Conservation (phyloP, 176 grass and related monocot genomes). For the Bolboschoenus planiculmis region DNA sequence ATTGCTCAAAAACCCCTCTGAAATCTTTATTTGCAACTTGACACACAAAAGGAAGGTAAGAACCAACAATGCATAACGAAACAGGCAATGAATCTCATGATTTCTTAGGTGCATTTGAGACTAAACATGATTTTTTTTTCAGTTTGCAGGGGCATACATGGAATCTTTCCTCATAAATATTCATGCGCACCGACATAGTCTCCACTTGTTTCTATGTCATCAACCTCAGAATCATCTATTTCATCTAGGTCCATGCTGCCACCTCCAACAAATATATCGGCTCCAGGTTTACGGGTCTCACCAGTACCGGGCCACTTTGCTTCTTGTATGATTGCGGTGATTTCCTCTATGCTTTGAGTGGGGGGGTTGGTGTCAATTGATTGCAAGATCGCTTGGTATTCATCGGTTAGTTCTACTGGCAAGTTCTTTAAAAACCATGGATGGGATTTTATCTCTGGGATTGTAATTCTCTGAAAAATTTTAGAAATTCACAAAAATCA, state of each 20-base stretch:
- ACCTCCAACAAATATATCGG: conserved; percentile 30
- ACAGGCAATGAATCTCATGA: neutral
- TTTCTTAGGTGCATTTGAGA: neutral
- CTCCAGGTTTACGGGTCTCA: conserved; percentile 39
- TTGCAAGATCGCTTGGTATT: conserved; percentile 48
- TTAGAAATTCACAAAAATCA: neutral
- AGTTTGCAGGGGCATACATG: conserved; percentile 57
- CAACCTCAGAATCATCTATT: conserved; percentile 52
- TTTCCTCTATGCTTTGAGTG: conserved; percentile 60
- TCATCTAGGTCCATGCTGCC: conserved; percentile 89
- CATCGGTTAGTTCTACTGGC: conserved; percentile 85
- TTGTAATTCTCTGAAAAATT: conserved; percentile 65
- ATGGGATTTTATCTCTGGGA: conserved; percentile 94
- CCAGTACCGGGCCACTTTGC: conserved; percentile 36
- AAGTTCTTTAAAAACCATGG: conserved; percentile 98
- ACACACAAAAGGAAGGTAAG: neutral
- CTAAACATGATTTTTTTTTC: neutral
- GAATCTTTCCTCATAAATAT: conserved; percentile 1
- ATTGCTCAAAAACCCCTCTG: neutral
- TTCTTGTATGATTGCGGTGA: conserved; percentile 71
- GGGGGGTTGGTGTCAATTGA: conserved; percentile 14
- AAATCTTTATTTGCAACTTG: neutral
- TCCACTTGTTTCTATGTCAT: conserved; percentile 70
- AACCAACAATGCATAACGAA: neutral
- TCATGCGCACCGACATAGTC: conserved; percentile 58